Evolutionary conservation across 805 yeast species (phyloP).

Genomic region (Ogataea salicorniae): DNA sequence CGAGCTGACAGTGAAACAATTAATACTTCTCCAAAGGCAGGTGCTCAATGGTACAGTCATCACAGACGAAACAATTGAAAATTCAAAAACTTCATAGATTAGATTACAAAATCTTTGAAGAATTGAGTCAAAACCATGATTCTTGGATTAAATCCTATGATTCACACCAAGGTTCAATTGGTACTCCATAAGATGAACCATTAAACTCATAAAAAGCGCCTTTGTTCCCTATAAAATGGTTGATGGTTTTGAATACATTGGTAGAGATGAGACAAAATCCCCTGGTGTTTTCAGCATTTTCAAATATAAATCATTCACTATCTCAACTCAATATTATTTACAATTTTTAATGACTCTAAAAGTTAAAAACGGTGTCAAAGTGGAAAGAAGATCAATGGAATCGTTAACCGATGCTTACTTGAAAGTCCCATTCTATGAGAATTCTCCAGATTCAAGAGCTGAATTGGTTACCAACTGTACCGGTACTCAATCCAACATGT

Average conservation of each 20-base stretch:
- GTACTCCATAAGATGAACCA: not conserved
- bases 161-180: constrained; percentile 20
- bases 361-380: constrained; percentile 39
- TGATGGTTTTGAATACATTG: constrained; percentile 32
- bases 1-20: constrained; percentile 52
- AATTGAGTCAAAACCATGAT: constrained; percentile 32
- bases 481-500: constrained; percentile 42
- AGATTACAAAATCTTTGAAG: constrained; percentile 32
- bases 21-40: constrained; percentile 64
- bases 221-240: constrained; percentile 46
- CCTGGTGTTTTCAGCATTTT: constrained; percentile 33
- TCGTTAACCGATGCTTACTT: constrained; percentile 43
- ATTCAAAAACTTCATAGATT: constrained; percentile 23
- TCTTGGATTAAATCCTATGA: constrained; percentile 29
- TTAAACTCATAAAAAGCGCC: constrained; percentile 20
- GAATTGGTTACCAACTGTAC: constrained; percentile 54
- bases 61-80: constrained; percentile 18
- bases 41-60: constrained; percentile 58
- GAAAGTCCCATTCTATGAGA: constrained; percentile 20
- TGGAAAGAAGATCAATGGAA: constrained; percentile 37
- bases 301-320: constrained; percentile 47
- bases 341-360: constrained; percentile 44
- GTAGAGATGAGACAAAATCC: constrained; percentile 27
- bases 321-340: constrained; percentile 54
- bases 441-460: constrained; percentile 3